Conservation (phyloP, 441 rosid genomes). For the Erysimum pusillum region DNA sequence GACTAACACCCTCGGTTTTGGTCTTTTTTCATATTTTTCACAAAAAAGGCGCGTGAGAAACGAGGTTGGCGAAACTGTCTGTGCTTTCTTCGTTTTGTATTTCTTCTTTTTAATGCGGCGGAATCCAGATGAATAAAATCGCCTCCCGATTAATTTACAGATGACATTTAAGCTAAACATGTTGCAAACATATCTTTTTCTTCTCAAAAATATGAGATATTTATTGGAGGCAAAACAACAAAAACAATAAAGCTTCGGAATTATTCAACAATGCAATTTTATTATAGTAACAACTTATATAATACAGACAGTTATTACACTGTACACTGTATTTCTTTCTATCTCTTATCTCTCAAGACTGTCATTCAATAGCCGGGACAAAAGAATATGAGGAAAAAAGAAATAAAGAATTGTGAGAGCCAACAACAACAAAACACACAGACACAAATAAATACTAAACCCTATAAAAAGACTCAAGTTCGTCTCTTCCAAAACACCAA, state of each 20-base stretch:
- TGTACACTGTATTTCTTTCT: conserved; percentile 30
- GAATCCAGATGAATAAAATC: not conserved
- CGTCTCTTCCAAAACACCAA: conserved; percentile 34
- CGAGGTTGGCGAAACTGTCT: not conserved
- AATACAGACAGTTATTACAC: conserved; percentile 42
- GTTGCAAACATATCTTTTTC: too few species aligned
- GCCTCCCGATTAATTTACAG: not conserved
- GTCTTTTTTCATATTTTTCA: not conserved
- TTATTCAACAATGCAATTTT: conserved; percentile 35
- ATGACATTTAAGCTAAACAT: not conserved
- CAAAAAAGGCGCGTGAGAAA: not conserved
- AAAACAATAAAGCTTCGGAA: not conserved
- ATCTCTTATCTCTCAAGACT: conserved; percentile 32
- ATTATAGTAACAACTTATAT: conserved; percentile 22
- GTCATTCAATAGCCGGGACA: conserved; percentile 17
- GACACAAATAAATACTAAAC: conserved; percentile 22
- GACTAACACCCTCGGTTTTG: not conserved
- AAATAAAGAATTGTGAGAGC: conserved; percentile 32
- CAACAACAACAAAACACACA: conserved; percentile 14
- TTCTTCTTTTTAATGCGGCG: not conserved
- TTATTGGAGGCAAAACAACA: not conserved
- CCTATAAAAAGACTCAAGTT: conserved; percentile 23
- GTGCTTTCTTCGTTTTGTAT: not conserved
- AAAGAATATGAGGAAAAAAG: not conserved
- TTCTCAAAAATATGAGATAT: too few species aligned